Base-by-base conservation (phyloP, 176 grass and related monocot species). In the Triticum aestivum region DNA sequence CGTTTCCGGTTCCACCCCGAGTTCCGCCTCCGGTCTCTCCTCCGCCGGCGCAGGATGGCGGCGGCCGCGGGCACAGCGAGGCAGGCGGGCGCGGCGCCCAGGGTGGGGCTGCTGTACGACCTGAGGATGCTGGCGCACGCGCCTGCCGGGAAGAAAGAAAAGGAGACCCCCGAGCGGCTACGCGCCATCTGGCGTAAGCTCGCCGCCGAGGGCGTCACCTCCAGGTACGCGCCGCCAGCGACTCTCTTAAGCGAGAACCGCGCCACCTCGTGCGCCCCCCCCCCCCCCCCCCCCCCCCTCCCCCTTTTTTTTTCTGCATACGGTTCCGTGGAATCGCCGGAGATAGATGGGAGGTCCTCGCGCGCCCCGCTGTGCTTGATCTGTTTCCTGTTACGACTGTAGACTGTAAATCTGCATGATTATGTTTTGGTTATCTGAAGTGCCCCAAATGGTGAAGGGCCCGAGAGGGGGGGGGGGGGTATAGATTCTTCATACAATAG, bases 171-270 rank as follows among this genome's bases (percentile, higher is more conserved):
- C 77, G 95, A 93, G 42, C 83, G 95, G 61, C 87, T 95, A 80
- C 93, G 93, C n/a, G 39, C 65, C 79, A 82, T 98, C 70, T 98
- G 95, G 95, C 83, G 84, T 18, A 95, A 95, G 81, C 95, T 98
- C 77, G 51, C 73, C 76, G 69, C 72, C 59, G 85, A 83, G 80
- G 95, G 89, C 23, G 91, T 98, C 77, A 64, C 86, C 3, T 85
- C 87, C 37, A 95, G 95, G 95, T 89, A 79, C 26, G 14, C 27
- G 17, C 47, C 26, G 6, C 65, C 85, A 39, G 56, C 34, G 30
- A 18, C 65, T 33, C 51, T 45, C 33, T 34, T 23, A 39, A 18
- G 37, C 20, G 30, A 73, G 77, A 89, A 11, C 13, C 6, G 34
- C 15, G 81, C 39, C 41, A 37, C 56, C 37, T 79, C 20, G 68